Evolutionary conservation across 2,329 filamentous ascomycete genomes (phyloP).

Genomic region (Leptographium galeiforme): DNA sequence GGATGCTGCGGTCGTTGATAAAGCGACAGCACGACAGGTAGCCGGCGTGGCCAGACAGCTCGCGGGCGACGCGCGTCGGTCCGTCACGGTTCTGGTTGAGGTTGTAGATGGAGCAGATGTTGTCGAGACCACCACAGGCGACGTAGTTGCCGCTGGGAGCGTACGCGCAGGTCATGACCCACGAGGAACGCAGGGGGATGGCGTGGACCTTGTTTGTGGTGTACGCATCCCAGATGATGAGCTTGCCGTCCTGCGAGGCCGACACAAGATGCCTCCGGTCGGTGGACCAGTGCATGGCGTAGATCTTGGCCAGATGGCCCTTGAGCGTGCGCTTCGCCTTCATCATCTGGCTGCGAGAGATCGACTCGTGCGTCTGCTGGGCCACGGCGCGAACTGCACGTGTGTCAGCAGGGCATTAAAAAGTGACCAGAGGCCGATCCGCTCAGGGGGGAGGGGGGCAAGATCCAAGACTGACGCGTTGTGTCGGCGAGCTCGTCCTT

Average conservation of each 20-base stretch:
- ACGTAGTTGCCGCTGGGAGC: slow-evolving; percentile 97
- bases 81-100: slow-evolving; percentile 87
- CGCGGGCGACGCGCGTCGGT: slow-evolving; percentile 89
- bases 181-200: slow-evolving; percentile 91
- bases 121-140: slow-evolving; percentile 94
- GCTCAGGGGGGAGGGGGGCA: background rate
- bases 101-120: slow-evolving; percentile 99
- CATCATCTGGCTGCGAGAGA: slow-evolving; percentile 87
- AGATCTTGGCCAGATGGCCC: slow-evolving; percentile 97
- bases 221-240: slow-evolving; percentile 99
- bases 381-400: slow-evolving; percentile 76
- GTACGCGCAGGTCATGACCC: slow-evolving; percentile 99
- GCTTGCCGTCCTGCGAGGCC: slow-evolving; percentile 95
- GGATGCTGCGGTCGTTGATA: slow-evolving; percentile 94
- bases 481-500: slow-evolving; percentile 99
- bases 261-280: slow-evolving; percentile 94
- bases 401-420: slow-evolving; percentile 2
- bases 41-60: slow-evolving; percentile 91
- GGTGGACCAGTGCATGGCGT: slow-evolving; percentile 99
- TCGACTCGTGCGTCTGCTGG: slow-evolving; percentile 78
- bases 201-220: slow-evolving; percentile 99
- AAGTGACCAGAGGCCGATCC: background rate
- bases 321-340: slow-evolving; percentile 94
- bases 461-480: slow-evolving; percentile 55
- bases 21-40: slow-evolving; percentile 98